These are phyloP conservation scores for Microdochium trichocladiopsis DNA, from an alignment of 2,329 filamentous ascomycete species.

Conservation along the genomic window DNA sequence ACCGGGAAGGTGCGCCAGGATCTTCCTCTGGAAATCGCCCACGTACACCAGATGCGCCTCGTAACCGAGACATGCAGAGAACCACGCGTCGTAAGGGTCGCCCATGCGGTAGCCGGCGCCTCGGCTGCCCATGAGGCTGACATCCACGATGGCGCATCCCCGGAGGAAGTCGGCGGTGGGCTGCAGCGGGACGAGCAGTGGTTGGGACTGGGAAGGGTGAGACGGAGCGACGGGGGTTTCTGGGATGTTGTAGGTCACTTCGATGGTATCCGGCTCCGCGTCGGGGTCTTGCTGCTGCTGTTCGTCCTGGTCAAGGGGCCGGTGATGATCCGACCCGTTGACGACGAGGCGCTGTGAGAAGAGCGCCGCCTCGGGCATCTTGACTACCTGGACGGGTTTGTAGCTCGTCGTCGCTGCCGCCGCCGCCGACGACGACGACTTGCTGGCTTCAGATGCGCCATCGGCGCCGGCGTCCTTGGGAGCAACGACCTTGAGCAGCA, in stretches of 20 bases:
- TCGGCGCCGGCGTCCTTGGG: constrained; percentile 9
- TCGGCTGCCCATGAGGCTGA: constrained; percentile 53
- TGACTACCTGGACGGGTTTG: constrained; percentile 45
- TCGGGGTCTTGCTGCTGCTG: constrained; percentile 29
- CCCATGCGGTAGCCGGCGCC: constrained; percentile 59
- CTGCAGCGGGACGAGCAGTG: constrained; percentile 25
- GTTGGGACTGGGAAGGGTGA: constrained; percentile 22
- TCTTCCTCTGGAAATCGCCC: constrained; percentile 49
- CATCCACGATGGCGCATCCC: constrained; percentile 35
- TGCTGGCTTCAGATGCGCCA: constrained; percentile 2
- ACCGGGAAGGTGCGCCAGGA: constrained; percentile 50
- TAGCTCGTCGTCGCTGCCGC: constrained; percentile 4
- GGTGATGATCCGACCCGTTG: too few species aligned
- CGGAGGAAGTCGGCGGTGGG: constrained; percentile 5
- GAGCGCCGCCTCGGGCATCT: constrained; percentile 52
- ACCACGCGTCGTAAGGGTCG: constrained; percentile 53
- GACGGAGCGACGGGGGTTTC: background rate
- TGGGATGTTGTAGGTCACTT: constrained; percentile 30
- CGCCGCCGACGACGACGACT: too few species aligned
- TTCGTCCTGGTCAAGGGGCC: background rate
- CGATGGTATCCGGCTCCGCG: constrained; percentile 30
- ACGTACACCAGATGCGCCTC: constrained; percentile 56
- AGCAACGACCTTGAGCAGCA: constrained; percentile 51
- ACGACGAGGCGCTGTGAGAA: constrained; percentile 33
- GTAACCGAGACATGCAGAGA: constrained; percentile 59